These are phyloP conservation scores for Cladophialophora bantiana DNA, from an alignment of 2,329 filamentous ascomycete genomes.

Conservation along the genomic window DNA sequence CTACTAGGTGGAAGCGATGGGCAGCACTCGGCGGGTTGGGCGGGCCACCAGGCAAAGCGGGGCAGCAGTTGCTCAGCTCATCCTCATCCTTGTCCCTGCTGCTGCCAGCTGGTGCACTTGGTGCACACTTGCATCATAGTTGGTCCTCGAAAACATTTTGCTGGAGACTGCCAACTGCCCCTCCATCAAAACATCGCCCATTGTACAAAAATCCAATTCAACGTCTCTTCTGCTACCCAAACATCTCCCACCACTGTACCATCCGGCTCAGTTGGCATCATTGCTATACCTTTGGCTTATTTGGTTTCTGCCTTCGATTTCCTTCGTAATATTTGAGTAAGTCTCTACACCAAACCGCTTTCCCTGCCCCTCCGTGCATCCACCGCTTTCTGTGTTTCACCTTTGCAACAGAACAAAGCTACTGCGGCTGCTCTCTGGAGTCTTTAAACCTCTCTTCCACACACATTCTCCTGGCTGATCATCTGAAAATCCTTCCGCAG, in stretches of 20 bases:
- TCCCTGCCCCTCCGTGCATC: background rate
- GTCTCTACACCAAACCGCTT: background rate
- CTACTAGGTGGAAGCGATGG: too few species aligned
- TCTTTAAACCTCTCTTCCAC: background rate
- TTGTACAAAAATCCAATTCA: slow-evolving; percentile 6
- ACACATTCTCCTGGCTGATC: background rate
- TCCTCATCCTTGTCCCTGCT: background rate
- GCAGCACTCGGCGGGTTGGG: background rate
- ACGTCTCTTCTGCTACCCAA: slow-evolving; percentile 13
- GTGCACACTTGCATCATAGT: slow-evolving; percentile 26
- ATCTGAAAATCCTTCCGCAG: background rate
- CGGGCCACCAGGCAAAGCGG: background rate
- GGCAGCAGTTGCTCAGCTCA: slow-evolving; percentile 19
- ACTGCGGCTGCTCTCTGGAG: background rate
- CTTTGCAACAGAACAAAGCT: background rate
- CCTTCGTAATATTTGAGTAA: background rate
- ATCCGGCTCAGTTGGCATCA: background rate
- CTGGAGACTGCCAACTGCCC: slow-evolving; percentile 23
- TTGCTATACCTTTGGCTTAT: background rate
- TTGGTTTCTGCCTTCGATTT: background rate
- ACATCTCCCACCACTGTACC: background rate
- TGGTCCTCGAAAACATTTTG: slow-evolving; percentile 16
- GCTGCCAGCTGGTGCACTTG: background rate
- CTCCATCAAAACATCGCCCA: slow-evolving; percentile 18
- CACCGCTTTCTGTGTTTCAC: background rate